phyloP scores from a whole-genome alignment of 2,329 filamentous ascomycete genomes.

The Penicillium sp. region DNA sequence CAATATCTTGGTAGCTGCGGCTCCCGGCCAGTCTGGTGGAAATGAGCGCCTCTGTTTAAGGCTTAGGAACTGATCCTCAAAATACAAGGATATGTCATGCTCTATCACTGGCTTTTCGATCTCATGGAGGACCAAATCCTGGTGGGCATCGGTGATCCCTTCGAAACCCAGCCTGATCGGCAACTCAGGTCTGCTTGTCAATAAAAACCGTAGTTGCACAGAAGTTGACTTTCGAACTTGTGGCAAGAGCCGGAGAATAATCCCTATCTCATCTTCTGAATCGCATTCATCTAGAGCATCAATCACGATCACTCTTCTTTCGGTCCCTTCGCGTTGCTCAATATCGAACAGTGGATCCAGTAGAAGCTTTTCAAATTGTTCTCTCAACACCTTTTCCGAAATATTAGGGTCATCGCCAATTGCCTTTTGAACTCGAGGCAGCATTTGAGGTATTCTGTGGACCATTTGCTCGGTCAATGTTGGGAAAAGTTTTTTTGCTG shows the following conservation, averaged over 20 bases:
- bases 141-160: conserved; percentile 15
- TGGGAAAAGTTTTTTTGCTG: background rate
- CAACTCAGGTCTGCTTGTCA: conserved; percentile 34
- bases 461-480: conserved; percentile 35
- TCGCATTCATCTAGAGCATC: conserved; percentile 35
- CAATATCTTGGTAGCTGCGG: conserved; percentile 1
- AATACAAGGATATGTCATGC: conserved; percentile 27
- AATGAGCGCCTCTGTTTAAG: conserved; percentile 2
- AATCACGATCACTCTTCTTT: conserved; percentile 25
- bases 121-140: conserved; percentile 28
- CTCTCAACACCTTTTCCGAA: conserved; percentile 22
- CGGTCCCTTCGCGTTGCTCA: conserved; percentile 1
- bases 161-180: conserved; percentile 27
- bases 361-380: conserved; percentile 34
- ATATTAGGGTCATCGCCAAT: conserved; percentile 30
- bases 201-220: conserved; percentile 24
- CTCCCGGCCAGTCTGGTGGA: conserved; percentile 14
- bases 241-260: conserved; percentile 26
- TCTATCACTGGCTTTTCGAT: conserved; percentile 22
- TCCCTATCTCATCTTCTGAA: conserved; percentile 18
- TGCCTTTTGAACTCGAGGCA: conserved; percentile 15
- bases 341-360: conserved; percentile 23
- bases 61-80: background rate
- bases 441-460: conserved; percentile 29
- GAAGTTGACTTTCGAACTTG: conserved; percentile 11